Base-by-base conservation (phyloP, 257 asterid species). In the Jacaranda mimosifolia region DNA sequence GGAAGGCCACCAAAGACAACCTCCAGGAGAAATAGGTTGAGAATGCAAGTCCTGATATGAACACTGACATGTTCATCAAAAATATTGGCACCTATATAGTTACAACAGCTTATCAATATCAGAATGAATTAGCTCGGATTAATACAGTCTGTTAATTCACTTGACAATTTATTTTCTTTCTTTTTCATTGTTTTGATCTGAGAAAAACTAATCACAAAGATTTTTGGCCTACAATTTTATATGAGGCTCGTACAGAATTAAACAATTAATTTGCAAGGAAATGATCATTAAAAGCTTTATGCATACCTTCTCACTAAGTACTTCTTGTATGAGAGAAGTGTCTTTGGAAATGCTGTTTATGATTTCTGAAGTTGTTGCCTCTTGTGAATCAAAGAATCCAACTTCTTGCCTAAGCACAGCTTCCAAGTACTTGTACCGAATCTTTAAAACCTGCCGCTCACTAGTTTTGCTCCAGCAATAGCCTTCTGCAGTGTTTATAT, bases 401-500 rank as follows among this genome's bases (percentile, higher is more conserved):
- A 93, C 97, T 83, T 93, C 98, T 85, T 93, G 98, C 77, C 94
- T 85, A 1, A 93, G 87, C 65, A 93, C 85, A 6, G 97, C 91
- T 78, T 93, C 94, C 89, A 93, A 74, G 76, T 93, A 93, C 86
- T 86, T 93, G 92, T 89, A 93, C 1, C 98, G 87, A 57, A 91
- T 87, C 82, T 80, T 84, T 52, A 93, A 64, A 42, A 91, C 93
- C 72, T 88, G 98, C 38, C 97, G 65, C 49, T 93, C 96, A 35
- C 98, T 93, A 3, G 96, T 93, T 78, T 87, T 91, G 83, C 98
- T 93, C 98, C 98, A 93, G 81, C 98, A 93, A 71, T 91, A 93
- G 4, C 98, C 98, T 82, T 93, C 98, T 91, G 91, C 83, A 79
- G 4, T 49, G 5, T 3, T 45, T 9, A 10, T n/a, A 26, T 26